phyloP scores from a whole-genome alignment of 306 rosid species.

The Quercus mongolica region DNA sequence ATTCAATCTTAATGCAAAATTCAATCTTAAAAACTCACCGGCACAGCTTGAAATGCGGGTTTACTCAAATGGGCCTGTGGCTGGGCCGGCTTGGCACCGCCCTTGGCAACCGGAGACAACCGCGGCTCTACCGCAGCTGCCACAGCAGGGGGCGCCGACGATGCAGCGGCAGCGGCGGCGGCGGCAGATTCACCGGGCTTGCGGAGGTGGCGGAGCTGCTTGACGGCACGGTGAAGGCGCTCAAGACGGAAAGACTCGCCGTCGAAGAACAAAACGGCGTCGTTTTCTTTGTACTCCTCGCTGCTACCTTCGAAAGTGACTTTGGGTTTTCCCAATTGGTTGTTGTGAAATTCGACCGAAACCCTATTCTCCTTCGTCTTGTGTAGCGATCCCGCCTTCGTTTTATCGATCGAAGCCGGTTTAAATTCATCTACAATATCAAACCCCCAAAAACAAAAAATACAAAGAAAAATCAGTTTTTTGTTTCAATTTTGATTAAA shows the following conservation, averaged over 20 bases:
- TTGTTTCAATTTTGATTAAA: background rate
- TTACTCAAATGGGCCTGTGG: constrained; percentile 22
- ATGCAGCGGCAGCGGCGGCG: constrained; percentile 21
- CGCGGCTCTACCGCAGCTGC: constrained; percentile 57
- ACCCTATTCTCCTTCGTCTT: constrained; percentile 85
- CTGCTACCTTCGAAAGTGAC: constrained; percentile 84
- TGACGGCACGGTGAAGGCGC: constrained; percentile 74
- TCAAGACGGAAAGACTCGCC: constrained; percentile 74
- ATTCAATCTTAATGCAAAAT: too few relatives aligned
- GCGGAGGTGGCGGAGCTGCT: constrained; percentile 79
- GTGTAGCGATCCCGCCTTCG: constrained; percentile 62
- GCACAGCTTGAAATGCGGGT: constrained; percentile 46
- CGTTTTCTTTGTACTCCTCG: constrained; percentile 81
- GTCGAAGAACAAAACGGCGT: constrained; percentile 84
- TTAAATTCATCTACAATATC: constrained; percentile 71
- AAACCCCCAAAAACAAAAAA: background rate
- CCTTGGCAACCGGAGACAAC: constrained; percentile 65
- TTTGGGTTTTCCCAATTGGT: constrained; percentile 84
- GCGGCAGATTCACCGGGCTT: constrained; percentile 77
- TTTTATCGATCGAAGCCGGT: constrained; percentile 89
- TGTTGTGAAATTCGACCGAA: constrained; percentile 82
- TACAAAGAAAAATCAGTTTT: too few relatives aligned
- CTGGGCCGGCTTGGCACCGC: constrained; percentile 24
- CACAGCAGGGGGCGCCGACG: constrained; percentile 8
- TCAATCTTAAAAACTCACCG: constrained; percentile 38